Base-by-base conservation (phyloP, 345 rosid genomes). In the Populus davidiana region DNA sequence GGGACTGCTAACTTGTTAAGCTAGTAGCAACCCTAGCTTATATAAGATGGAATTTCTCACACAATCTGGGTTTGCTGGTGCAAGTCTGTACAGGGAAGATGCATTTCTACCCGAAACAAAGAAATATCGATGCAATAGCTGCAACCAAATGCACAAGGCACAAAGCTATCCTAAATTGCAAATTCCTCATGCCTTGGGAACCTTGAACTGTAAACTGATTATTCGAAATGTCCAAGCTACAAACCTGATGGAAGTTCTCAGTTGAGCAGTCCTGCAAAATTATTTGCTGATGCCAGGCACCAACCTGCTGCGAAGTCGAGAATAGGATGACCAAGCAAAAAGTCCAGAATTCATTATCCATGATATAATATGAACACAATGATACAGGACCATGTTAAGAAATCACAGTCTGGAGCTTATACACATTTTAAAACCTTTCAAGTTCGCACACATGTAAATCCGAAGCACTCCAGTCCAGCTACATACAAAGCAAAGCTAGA, bases 401-500 rank as follows among this genome's bases (percentile, higher is more conserved):
- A n/a, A 17, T 4, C 65, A 20, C 35, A 5, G 68, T 70, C 49
- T 33, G 23, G 44, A 77, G 44, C 67, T 75, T 80, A 80, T 72
- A 75, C 78, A 75, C 69, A 77, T 47, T 29, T 36, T 38, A 77
- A 47, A 64, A 33, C 39, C 50, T 44, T 56, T 10, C 11, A 70
- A 50, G 49, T 66, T 77, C 74, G 59, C 61, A 66, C 70, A 67
- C 49, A 71, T 44, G 50, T 66, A 77, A 50, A 44, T 20, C 74
- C 36, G 4, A 17, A 75, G 50, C 67, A 75, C 68, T 29, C n/a
- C 69, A 65, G 20, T 27, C 17, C 67, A 64, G 20, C 50, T 77
- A 71, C 74, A 67, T 35, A 49, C 47, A 77, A 70, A 64, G 77
- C 67, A 49, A 65, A 54, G 67, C 71, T 63, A 18, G 64, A 74